Conservation (phyloP, 139 green algal genomes). For the Chlorella sp. region DNA sequence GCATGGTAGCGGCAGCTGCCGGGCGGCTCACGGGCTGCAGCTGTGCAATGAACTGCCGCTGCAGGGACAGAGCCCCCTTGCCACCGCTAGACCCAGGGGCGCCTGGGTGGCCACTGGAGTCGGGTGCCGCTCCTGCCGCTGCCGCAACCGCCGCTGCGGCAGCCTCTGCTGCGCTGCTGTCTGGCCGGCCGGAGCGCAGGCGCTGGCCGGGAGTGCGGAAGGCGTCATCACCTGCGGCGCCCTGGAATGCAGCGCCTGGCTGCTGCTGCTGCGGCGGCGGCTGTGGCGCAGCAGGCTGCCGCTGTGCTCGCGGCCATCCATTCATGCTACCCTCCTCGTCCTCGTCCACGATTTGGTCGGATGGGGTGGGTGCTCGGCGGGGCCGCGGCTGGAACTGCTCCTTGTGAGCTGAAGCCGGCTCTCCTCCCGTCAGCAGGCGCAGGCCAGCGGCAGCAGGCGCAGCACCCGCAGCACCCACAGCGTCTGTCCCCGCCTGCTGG, state of each 20-base stretch:
- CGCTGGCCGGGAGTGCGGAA: constrained; percentile 19
- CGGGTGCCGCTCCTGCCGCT: background rate
- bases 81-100: background rate
- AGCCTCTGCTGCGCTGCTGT: background rate
- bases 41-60: constrained; percentile 27
- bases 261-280: constrained; percentile 5
- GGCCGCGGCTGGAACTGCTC: constrained; percentile 8
- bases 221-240: background rate
- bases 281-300: background rate
- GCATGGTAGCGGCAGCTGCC: background rate
- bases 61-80: constrained; percentile 1
- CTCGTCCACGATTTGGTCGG: constrained; percentile 7
- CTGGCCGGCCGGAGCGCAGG: background rate
- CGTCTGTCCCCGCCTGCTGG: background rate
- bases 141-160: background rate
- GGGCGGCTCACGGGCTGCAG: constrained; percentile 33
- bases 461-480: background rate
- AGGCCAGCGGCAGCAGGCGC: background rate
- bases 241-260: too few relatives aligned
- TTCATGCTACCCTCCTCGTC: background rate
- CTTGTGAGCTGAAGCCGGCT: background rate
- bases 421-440: background rate
- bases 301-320: background rate
- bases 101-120: background rate
- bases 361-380: background rate